These are phyloP conservation scores for Solanum megistacrolobum DNA, from an alignment of 257 asterid genomes.

Conservation along the genomic window DNA sequence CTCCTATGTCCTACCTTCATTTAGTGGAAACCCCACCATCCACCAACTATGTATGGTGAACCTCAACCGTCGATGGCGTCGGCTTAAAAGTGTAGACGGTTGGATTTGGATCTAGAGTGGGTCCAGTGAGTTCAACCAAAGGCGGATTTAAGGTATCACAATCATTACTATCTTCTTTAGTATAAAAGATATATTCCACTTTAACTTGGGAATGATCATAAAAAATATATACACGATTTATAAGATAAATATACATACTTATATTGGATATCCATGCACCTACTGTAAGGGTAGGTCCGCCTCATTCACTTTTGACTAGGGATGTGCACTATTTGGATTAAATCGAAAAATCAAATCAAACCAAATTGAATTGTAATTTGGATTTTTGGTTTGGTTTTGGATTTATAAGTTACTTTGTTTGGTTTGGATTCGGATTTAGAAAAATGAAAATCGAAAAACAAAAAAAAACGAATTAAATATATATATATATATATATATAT, in stretches of 20 bases:
- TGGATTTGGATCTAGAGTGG: background rate
- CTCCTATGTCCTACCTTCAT: background rate
- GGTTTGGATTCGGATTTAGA: no score
- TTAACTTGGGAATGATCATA: background rate
- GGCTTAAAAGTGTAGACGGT: background rate
- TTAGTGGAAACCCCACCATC: background rate
- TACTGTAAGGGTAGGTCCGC: background rate
- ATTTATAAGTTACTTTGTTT: no score
- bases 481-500: no score
- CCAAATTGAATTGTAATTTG: no score
- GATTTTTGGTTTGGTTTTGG: no score
- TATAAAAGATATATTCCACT: no score
- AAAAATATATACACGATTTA: background rate
- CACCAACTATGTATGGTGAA: background rate
- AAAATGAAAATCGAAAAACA: no score
- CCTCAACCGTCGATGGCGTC: background rate
- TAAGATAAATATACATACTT: background rate
- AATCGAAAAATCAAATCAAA: no score
- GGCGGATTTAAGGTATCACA: no score
- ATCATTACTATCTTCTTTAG: background rate
- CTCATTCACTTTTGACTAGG: background rate
- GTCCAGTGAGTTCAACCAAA: no score
- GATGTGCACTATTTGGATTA: no score
- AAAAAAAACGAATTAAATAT: no score
- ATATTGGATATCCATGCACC: background rate